phyloP scores from a whole-genome alignment of 345 rosid species.

The Lepidium aucheri region DNA sequence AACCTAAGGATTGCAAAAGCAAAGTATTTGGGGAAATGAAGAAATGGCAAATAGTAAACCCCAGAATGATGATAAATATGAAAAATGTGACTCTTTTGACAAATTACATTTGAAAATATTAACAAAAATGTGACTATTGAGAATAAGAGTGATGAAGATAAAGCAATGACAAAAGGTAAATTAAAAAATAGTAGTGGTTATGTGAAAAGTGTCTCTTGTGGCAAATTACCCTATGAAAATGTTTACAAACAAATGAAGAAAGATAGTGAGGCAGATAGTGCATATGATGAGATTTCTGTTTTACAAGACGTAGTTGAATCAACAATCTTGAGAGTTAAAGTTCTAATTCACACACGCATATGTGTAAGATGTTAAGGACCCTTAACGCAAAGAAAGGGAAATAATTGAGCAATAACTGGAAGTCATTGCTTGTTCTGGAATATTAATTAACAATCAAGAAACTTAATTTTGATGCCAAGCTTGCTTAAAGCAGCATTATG shows the following conservation, averaged over 20 bases:
- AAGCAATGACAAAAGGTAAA: not conserved
- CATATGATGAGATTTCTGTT: not conserved
- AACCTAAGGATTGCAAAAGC: too few relatives aligned
- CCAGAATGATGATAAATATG: not conserved
- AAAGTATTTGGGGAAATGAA: too few relatives aligned
- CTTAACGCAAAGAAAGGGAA: not conserved
- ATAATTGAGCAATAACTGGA: conserved; percentile 6
- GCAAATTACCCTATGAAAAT: not conserved
- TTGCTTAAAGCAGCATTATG: not conserved
- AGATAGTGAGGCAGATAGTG: not conserved
- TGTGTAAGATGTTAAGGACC: not conserved
- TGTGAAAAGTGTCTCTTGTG: not conserved
- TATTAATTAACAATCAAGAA: not conserved
- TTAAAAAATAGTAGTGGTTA: not conserved
- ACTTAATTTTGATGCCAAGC: not conserved
- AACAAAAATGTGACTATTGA: not conserved
- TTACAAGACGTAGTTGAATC: not conserved
- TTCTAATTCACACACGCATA: not conserved
- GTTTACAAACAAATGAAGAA: not conserved
- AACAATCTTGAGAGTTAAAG: not conserved
- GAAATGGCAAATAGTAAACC: not conserved
- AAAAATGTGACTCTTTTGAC: too few relatives aligned
- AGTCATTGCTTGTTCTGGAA: conserved; percentile 1
- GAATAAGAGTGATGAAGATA: not conserved
- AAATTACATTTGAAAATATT: not conserved